These are phyloP conservation scores for Vaccinium vitisidaea DNA, from an alignment of 148 eudicot genomes.

Conservation along the genomic window DNA sequence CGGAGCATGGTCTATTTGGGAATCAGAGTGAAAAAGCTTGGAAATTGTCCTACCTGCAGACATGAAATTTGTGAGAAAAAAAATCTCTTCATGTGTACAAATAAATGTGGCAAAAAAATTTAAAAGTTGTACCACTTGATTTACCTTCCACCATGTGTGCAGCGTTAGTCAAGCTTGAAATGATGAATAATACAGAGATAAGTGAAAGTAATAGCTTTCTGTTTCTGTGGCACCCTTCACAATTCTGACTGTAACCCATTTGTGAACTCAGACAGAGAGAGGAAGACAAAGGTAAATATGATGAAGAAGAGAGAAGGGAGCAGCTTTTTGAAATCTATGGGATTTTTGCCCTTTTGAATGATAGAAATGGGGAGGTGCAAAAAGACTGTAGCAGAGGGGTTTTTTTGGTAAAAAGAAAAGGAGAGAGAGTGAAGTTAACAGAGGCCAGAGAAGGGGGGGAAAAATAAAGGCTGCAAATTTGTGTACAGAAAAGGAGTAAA, in stretches of 20 bases:
- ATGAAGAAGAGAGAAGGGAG: neutral
- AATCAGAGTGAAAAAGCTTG: slow-evolving; percentile 12
- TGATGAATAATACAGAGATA: slow-evolving; percentile 20
- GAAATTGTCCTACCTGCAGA: slow-evolving; percentile 39
- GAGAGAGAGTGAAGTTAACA: neutral
- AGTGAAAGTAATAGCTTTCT: slow-evolving; percentile 17
- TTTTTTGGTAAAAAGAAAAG: neutral
- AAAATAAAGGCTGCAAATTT: too few relatives aligned
- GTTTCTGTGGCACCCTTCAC: slow-evolving; percentile 12
- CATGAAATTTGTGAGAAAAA: neutral
- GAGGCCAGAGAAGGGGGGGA: neutral
- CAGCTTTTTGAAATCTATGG: neutral
- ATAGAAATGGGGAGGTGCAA: neutral
- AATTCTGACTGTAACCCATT: slow-evolving; percentile 26
- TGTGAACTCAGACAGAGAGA: neutral
- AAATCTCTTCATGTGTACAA: neutral
- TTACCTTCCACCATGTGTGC: slow-evolving; percentile 41
- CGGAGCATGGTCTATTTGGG: neutral
- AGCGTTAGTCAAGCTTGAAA: slow-evolving; percentile 25
- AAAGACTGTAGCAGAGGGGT: neutral
- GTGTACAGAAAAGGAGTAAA: too few relatives aligned
- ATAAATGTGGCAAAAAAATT: neutral
- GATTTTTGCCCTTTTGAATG: neutral
- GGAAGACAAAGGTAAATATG: neutral
- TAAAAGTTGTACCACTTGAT: neutral